Evolutionary conservation across 2,329 filamentous ascomycete species (phyloP).

Genomic region (Ceratocystis cacaofunesta): DNA sequence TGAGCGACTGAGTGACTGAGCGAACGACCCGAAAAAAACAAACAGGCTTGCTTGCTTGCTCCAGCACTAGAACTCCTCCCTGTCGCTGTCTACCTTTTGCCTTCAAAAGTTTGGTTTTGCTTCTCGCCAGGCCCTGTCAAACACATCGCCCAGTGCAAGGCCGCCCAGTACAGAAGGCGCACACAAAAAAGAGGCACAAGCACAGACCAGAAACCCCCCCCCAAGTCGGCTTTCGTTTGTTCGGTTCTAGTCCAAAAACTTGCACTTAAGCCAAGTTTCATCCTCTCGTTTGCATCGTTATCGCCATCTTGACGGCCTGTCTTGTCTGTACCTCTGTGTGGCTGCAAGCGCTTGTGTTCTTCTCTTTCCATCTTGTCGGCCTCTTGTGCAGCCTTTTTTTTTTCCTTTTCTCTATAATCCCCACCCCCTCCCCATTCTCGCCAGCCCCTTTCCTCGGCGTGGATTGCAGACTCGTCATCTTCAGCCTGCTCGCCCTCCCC

Average conservation of each 20-base stretch:
- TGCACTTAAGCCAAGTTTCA: neutral
- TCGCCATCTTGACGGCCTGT: neutral
- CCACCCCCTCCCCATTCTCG: neutral
- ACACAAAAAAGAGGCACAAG: neutral
- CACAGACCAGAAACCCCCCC: neutral
- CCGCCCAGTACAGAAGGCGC: neutral
- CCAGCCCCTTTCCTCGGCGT: neutral
- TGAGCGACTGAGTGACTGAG: neutral
- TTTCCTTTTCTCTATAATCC: neutral
- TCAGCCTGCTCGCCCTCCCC: neutral
- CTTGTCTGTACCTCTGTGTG: neutral
- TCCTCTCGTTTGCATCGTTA: neutral
- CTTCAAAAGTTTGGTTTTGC: neutral
- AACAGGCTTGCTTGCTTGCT: neutral
- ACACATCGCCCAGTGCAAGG: neutral
- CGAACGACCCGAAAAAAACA: neutral
- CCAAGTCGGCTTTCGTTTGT: neutral
- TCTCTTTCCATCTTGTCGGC: neutral
- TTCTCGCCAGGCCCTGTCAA: neutral
- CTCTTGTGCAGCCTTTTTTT: neutral
- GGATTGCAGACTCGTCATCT: neutral
- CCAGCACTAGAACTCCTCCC: neutral
- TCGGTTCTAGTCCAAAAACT: neutral
- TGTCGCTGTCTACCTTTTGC: neutral
- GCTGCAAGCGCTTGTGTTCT: neutral